Percentiles rank a stretch among this genome's conserved stretches.
These are phyloP conservation scores for Verticillium alfalfae DNA, from an alignment of 2,329 filamentous ascomycete species.

Conservation along the genomic window DNA sequence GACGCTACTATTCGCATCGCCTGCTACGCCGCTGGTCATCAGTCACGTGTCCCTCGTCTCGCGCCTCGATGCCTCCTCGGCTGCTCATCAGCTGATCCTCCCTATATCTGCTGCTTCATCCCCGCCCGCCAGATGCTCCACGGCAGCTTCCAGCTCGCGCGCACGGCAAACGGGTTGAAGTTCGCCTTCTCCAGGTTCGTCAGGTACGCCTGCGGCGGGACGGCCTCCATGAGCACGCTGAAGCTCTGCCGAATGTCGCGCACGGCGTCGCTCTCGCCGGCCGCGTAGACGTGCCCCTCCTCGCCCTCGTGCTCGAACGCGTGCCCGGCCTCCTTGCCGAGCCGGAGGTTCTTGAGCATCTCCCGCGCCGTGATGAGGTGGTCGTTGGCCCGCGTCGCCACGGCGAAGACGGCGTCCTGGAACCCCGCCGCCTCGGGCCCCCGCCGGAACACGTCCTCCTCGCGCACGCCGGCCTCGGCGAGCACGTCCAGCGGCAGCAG, in stretches of 20 bases:
- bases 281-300: constrained; percentile 53
- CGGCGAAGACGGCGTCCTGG: constrained; percentile 82
- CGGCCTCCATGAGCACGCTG: constrained; percentile 72
- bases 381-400: constrained; percentile 91
- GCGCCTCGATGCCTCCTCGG: no score
- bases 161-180: constrained; percentile 74
- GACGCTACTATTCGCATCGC: no score
- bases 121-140: constrained; percentile 62
- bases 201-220: constrained; percentile 75
- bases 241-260: constrained; percentile 58
- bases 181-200: constrained; percentile 71
- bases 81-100: not conserved
- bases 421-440: constrained; percentile 76
- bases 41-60: no score
- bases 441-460: constrained; percentile 83
- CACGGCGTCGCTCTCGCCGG: constrained; percentile 26
- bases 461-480: constrained; percentile 72
- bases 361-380: constrained; percentile 90
- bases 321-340: constrained; percentile 71
- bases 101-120: constrained; percentile 41
- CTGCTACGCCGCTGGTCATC: no score
- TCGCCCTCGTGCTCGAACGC: constrained; percentile 85
- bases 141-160: constrained; percentile 73
- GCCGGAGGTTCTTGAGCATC: constrained; percentile 77
- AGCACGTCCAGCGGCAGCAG: constrained; percentile 86